Base-by-base conservation (phyloP, 1,284 basidiomycete species). In the Leccinum fallax region DNA sequence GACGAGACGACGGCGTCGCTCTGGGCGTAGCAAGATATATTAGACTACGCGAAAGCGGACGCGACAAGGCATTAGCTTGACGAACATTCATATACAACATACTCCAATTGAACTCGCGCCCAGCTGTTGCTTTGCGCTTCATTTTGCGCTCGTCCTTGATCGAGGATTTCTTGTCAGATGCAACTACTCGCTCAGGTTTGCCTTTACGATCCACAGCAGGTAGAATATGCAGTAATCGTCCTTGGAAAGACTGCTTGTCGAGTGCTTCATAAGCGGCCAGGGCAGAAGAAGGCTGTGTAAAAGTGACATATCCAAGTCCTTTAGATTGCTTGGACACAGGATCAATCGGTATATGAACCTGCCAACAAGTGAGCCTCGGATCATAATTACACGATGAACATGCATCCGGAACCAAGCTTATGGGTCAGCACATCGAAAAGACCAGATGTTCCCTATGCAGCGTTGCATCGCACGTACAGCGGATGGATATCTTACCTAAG, bases 71-170 rank as follows among this genome's bases (percentile, higher is more conserved):
- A 55, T 63, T 60, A 57, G 66, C 59, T 63, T 36, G 67, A 89
- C 93, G 77, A 79, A 95, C 95, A 81, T 97, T 98, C 94, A 98
- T 97, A 74, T 97, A 98, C 64, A 98, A 76, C 82, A 94, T 93
- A 53, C 89, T 90, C 97, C 97, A 99, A 76, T 97, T 97, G 72
- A 98, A 96, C 64, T 94, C 94, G 67, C 89, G 90, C 38, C 89
- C 88, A 6, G 91, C 89, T 28, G 78, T 81, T 15, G 87, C 82
- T 74, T 92, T 97, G 65, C 88, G 81, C 74, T 91, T 89, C 49
- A 85, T 84, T 15, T 85, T 81, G 64, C 83, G 83, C 67, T 93
- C 90, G 49, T 88, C 86, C 73, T 91, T 93, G 52, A 92, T 72
- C 2, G 81, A 82, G 63, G 79, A 81, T 68, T 85, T 87, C 64